Base-by-base conservation (phyloP, 306 rosid species). In the Lithocarpus polystachyus region DNA sequence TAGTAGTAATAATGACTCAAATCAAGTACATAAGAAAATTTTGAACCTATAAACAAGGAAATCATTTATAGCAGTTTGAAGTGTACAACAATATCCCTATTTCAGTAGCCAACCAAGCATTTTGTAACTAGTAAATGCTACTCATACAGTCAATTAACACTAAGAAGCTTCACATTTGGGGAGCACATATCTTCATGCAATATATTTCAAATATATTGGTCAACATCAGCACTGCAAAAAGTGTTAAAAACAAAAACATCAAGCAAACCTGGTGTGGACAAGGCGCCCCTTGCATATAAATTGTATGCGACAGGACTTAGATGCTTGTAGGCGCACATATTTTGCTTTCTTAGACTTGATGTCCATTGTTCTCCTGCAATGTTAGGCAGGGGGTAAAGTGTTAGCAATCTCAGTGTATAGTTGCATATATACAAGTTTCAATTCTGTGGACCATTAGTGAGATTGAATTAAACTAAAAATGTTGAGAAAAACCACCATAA, bases 281-380 rank as follows among this genome's bases (percentile, higher is more conserved):
- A 88, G 98, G 83, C 78, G 70, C 20, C 94, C 98, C 79, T 91
- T 93, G 91, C 98, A 92, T 82, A 87, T 80, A 81, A 90, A 95
- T 68, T 92, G 89, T 57, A 95, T 82, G 70, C 55, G 86, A 83
- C 99, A 92, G 61, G 73, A 87, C 80, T 70, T 57, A n/a, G 91
- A 89, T 80, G 99, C 96, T 13, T 88, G 89, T 73, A 84, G 80
- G 56, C 86, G 74, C n/a, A 92, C 94, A 43, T 87, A 89, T 28
- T 83, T 84, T 77, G 99, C 98, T 85, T 95, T 95, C 89, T 56
- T 89, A 69, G 99, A 95, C 72, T 61, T 90, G 74, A 95, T 80
- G 53, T 84, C 85, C 67, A 60, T 81, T 97, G 91, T 86, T 87
- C 55, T 91, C 94, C 99, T 94, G 86, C 87, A 88, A 79, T 73